phyloP scores from a whole-genome alignment of 257 asterid species.

The Salvia miltiorrhiza region DNA sequence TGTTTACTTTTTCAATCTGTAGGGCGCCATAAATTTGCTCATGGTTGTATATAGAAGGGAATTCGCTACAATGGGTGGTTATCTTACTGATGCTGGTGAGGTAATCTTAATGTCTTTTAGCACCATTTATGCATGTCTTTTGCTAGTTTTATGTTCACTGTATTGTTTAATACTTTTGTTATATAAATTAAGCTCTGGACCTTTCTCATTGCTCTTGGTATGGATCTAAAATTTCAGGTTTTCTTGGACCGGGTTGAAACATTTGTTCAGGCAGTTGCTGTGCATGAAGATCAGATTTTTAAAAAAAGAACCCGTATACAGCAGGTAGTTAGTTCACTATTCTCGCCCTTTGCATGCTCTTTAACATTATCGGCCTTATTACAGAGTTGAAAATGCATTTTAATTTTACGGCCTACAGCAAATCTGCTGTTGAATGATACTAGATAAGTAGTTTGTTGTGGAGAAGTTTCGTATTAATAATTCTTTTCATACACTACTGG shows the following conservation, averaged over 20 bases:
- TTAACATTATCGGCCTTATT: background rate
- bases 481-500: too few relatives aligned
- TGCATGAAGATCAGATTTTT: slow-evolving; percentile 78
- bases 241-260: slow-evolving; percentile 77
- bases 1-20: slow-evolving; percentile 27
- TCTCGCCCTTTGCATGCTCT: slow-evolving; percentile 17
- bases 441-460: background rate
- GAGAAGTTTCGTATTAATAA: background rate
- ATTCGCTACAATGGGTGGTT: slow-evolving; percentile 94
- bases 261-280: slow-evolving; percentile 88
- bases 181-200: background rate
- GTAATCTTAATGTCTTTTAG: slow-evolving; percentile 49
- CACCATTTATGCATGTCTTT: background rate
- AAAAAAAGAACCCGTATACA: slow-evolving; percentile 82
- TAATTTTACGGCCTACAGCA: slow-evolving; percentile 15
- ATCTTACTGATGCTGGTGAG: slow-evolving; percentile 98
- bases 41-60: slow-evolving; percentile 82
- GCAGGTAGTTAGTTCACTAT: slow-evolving; percentile 47
- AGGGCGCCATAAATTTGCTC: slow-evolving; percentile 97
- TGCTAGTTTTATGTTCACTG: background rate
- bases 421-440: slow-evolving; percentile 2
- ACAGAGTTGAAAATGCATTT: slow-evolving; percentile 1
- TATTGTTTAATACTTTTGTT: background rate
- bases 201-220: slow-evolving; percentile 4
- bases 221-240: slow-evolving; percentile 49